phyloP scores from a whole-genome alignment of 345 rosid species.

The Passiflora organensis region DNA sequence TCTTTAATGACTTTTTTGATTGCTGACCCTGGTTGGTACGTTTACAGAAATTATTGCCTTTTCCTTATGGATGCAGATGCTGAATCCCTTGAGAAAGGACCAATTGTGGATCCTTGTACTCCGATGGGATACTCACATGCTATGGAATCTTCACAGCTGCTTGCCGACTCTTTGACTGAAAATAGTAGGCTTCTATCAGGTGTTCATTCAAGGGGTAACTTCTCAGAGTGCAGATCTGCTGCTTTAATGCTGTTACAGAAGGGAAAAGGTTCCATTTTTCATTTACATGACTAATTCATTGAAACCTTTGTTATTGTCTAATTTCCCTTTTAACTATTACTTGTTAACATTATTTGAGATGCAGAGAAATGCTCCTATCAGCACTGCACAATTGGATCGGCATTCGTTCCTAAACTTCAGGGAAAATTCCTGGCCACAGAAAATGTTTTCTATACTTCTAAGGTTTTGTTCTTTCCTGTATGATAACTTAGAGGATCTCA shows the following conservation, averaged over 20 bases:
- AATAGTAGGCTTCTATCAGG: slow-evolving; percentile 26
- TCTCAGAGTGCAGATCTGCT: slow-evolving; percentile 83
- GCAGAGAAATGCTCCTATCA: slow-evolving; percentile 64
- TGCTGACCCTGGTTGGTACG: no score
- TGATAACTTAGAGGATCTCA: not conserved
- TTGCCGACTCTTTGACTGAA: slow-evolving; percentile 38
- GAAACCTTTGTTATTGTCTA: not conserved
- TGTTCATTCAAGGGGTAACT: slow-evolving; percentile 68
- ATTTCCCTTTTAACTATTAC: not conserved
- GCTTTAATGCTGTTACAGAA: slow-evolving; percentile 52
- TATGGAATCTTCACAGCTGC: slow-evolving; percentile 25
- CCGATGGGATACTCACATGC: slow-evolving; percentile 60
- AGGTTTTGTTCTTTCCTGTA: slow-evolving; percentile 35
- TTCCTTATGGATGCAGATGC: slow-evolving; percentile 36
- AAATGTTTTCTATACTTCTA: slow-evolving; percentile 80
- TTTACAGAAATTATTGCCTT: not conserved
- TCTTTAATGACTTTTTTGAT: no score
- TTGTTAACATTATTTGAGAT: slow-evolving; percentile 13
- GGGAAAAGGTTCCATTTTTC: slow-evolving; percentile 62
- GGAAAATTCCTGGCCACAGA: slow-evolving; percentile 84
- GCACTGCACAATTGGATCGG: slow-evolving; percentile 68
- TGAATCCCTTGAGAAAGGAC: slow-evolving; percentile 32
- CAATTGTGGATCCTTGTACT: slow-evolving; percentile 66
- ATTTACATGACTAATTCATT: no score
- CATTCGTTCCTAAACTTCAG: slow-evolving; percentile 68